Evolutionary conservation across 805 yeast genomes (phyloP).

Genomic region (Candida palmyrensis): DNA sequence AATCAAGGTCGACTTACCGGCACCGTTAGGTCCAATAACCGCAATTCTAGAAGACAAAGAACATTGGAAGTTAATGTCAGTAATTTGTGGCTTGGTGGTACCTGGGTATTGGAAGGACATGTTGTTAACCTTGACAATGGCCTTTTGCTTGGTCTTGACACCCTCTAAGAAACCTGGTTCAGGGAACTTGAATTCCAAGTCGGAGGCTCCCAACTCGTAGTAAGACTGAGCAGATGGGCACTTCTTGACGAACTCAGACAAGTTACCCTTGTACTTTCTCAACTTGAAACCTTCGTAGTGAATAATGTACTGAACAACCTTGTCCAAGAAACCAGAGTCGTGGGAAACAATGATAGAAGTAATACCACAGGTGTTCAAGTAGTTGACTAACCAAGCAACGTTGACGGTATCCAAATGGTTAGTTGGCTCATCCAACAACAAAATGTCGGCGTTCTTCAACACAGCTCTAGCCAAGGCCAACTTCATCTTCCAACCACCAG

Average conservation of each 20-base stretch:
- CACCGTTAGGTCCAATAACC: constrained; percentile 99
- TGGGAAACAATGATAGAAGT: constrained; percentile 98
- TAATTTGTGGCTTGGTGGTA: constrained; percentile 91
- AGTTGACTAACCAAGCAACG: constrained; percentile 99
- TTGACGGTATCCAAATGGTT: constrained; percentile 99
- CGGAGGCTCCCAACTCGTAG: constrained; percentile 98
- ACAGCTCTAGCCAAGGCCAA: constrained; percentile 99
- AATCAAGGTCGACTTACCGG: constrained; percentile 99
- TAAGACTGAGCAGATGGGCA: constrained; percentile 98
- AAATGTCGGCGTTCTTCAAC: constrained; percentile 95
- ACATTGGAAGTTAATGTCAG: constrained; percentile 95
- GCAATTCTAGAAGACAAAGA: constrained; percentile 99
- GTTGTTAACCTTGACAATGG: constrained; percentile 95
- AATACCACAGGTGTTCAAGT: constrained; percentile 97
- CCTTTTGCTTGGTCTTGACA: constrained; percentile 99
- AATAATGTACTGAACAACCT: constrained; percentile 95
- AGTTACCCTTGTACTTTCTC: constrained; percentile 99
- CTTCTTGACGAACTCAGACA: constrained; percentile 96
- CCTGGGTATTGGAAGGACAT: constrained; percentile 99
- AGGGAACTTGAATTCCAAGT: constrained; percentile 95
- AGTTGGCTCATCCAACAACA: constrained; percentile 98
- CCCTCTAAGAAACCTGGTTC: constrained; percentile 99
- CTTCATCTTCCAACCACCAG: constrained; percentile 99
- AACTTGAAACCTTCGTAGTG: constrained; percentile 99
- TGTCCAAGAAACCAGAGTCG: constrained; percentile 99